These are phyloP conservation scores for Verbascum thapsus DNA, from an alignment of 257 asterid species.

Conservation along the genomic window DNA sequence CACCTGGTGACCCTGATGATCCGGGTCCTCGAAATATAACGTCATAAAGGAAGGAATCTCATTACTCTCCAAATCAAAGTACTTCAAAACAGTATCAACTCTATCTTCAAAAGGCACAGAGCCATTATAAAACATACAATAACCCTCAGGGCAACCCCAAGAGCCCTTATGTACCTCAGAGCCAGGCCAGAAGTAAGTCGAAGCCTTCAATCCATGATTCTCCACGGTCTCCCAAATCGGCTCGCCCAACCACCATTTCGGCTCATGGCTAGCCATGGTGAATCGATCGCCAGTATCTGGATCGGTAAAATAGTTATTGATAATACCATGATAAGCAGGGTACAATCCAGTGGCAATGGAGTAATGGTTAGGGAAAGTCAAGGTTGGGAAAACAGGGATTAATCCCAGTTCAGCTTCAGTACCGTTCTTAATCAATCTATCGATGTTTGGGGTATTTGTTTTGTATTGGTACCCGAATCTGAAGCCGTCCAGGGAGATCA, in stretches of 20 bases:
- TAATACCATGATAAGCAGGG: constrained; percentile 72
- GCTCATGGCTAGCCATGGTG: constrained; percentile 59
- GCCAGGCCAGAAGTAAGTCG: constrained; percentile 79
- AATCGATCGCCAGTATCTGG: constrained; percentile 50
- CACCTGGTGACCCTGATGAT: constrained; percentile 72
- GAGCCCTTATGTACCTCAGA: constrained; percentile 68
- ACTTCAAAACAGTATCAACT: constrained; percentile 59
- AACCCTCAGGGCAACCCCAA: constrained; percentile 56
- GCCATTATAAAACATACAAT: constrained; percentile 50
- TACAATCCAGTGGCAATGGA: constrained; percentile 76
- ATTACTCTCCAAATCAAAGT: constrained; percentile 57
- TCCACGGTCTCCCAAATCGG: constrained; percentile 75
- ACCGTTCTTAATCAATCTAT: constrained; percentile 53
- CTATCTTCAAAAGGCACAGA: constrained; percentile 73
- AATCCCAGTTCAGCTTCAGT: constrained; percentile 66
- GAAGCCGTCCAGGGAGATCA: constrained; percentile 74
- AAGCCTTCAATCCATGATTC: constrained; percentile 64
- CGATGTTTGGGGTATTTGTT: constrained; percentile 53
- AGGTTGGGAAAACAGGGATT: constrained; percentile 72
- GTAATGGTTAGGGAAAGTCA: constrained; percentile 76
- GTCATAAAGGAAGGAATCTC: constrained; percentile 70
- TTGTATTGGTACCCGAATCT: constrained; percentile 77
- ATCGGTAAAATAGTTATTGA: constrained; percentile 63
- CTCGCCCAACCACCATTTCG: constrained; percentile 84
- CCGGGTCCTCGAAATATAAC: constrained; percentile 74